Conservation (phyloP, 768 basidiomycete genomes). For the Pleurotus djamor region DNA sequence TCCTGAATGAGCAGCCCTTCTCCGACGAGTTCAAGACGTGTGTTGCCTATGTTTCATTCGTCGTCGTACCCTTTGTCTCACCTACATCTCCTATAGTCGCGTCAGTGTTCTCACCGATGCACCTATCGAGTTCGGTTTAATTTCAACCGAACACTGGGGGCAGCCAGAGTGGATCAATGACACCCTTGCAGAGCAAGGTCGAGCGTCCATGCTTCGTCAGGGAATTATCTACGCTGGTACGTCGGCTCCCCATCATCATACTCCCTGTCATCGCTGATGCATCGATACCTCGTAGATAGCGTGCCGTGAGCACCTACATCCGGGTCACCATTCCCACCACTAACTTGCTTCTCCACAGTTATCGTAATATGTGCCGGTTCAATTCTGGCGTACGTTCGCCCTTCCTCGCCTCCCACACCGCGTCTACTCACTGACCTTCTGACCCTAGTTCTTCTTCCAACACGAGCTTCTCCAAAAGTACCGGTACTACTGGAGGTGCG, state of each 20-base stretch:
- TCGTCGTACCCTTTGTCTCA: background rate
- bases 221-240: conserved; percentile 40
- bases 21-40: conserved; percentile 70
- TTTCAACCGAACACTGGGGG: conserved; percentile 63
- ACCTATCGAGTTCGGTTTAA: conserved; percentile 42
- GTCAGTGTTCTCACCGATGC: conserved; percentile 20
- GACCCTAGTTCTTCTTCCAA: conserved; percentile 65
- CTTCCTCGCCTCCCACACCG: background rate
- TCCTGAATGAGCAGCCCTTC: conserved; percentile 86
- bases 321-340: background rate
- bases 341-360: conserved; percentile 35
- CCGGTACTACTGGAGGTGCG: conserved; percentile 71
- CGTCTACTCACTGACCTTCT: background rate
- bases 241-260: conserved; percentile 4
- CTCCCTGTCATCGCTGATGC: background rate
- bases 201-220: conserved; percentile 29
- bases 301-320: conserved; percentile 20
- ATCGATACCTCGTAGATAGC: conserved; percentile 16
- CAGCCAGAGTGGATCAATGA: conserved; percentile 79
- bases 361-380: conserved; percentile 78
- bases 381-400: conserved; percentile 53
- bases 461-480: conserved; percentile 67
- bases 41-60: conserved; percentile 13
- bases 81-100: conserved; percentile 12
- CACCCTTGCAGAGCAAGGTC: conserved; percentile 39